A percentile compares a stretch with the other conserved stretches of the same genome.
These are phyloP conservation scores for Cryphonectria parasitica DNA, from an alignment of 2,329 filamentous ascomycete species.

Conservation along the genomic window DNA sequence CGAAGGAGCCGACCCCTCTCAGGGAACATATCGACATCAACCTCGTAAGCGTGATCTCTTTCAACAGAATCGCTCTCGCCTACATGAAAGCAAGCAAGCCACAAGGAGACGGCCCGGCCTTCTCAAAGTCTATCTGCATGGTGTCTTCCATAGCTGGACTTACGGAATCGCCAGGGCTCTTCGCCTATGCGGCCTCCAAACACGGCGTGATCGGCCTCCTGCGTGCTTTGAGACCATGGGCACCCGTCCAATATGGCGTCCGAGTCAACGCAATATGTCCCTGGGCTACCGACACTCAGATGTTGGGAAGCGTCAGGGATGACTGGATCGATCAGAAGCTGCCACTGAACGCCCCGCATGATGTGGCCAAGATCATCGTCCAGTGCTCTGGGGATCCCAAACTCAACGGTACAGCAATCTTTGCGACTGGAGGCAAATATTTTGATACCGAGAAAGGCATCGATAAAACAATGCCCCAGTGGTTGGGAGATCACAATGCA, in stretches of 20 bases:
- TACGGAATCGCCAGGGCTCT: conserved; percentile 50
- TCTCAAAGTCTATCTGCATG: conserved; percentile 36
- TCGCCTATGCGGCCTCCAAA: conserved; percentile 52
- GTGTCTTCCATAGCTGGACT: conserved; percentile 50
- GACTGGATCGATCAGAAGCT: conserved; percentile 44
- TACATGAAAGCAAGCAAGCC: conserved; percentile 47
- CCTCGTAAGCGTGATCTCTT: conserved; percentile 50
- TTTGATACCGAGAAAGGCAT: conserved; percentile 37
- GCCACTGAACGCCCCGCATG: conserved; percentile 45
- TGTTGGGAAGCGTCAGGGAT: conserved; percentile 44
- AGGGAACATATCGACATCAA: conserved; percentile 50
- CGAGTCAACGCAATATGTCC: conserved; percentile 52
- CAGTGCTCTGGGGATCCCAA: conserved; percentile 41
- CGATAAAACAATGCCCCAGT: conserved; percentile 32
- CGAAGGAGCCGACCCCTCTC: conserved; percentile 38
- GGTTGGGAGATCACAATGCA: conserved; percentile 37
- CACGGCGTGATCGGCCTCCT: conserved; percentile 56
- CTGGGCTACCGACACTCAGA: conserved; percentile 51
- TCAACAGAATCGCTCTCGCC: conserved; percentile 52
- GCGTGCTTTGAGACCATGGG: conserved; percentile 44
- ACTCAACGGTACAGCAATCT: conserved; percentile 36
- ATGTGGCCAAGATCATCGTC: conserved; percentile 47
- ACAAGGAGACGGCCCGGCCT: neutral
- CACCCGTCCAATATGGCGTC: conserved; percentile 40
- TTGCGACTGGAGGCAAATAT: conserved; percentile 34